phyloP scores from a whole-genome alignment of 352 stramenopile species.

The Globisporangium abappressorium region DNA sequence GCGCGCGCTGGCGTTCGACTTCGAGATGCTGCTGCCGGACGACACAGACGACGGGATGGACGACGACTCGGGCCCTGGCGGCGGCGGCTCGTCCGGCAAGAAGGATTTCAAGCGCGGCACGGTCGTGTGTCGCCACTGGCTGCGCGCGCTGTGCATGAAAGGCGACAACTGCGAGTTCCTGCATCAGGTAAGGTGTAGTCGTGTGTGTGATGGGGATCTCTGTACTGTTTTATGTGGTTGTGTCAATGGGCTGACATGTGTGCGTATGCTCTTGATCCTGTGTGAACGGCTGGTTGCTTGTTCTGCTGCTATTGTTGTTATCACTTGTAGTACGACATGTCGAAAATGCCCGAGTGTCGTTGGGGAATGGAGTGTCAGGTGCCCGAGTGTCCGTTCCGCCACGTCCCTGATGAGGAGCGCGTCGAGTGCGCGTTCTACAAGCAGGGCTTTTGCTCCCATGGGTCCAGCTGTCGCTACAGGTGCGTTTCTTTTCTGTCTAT shows the following conservation, averaged over 20 bases:
- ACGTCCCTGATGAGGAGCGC: constrained; percentile 95
- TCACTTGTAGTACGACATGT: constrained; percentile 90
- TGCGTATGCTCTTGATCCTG: background rate
- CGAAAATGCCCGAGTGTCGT: constrained; percentile 96
- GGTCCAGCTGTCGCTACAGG: constrained; percentile 93
- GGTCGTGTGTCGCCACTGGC: constrained; percentile 97
- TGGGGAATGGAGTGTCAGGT: constrained; percentile 97
- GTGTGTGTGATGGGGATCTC: background rate
- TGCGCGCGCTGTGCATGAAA: constrained; percentile 98
- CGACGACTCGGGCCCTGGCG: constrained; percentile 31
- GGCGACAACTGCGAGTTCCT: constrained; percentile 97
- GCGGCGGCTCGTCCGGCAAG: constrained; percentile 46
- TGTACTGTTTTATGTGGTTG: background rate
- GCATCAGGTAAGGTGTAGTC: constrained; percentile 48
- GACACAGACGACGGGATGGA: constrained; percentile 59
- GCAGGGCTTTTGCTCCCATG: constrained; percentile 97
- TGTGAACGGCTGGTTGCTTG: constrained; percentile 9
- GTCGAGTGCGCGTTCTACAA: constrained; percentile 98
- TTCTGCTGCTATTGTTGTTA: background rate
- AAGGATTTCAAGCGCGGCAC: constrained; percentile 92
- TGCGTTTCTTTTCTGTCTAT: constrained; percentile 10
- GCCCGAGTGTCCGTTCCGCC: constrained; percentile 95
- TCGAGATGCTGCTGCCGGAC: constrained; percentile 72
- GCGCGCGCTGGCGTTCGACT: constrained; percentile 77
- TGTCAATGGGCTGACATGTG: background rate